Evolutionary conservation across 75 land plant species (phyloP), one percentile per base, ranked within the genome.

Genomic region (Pinus tabuliformis): DNA sequence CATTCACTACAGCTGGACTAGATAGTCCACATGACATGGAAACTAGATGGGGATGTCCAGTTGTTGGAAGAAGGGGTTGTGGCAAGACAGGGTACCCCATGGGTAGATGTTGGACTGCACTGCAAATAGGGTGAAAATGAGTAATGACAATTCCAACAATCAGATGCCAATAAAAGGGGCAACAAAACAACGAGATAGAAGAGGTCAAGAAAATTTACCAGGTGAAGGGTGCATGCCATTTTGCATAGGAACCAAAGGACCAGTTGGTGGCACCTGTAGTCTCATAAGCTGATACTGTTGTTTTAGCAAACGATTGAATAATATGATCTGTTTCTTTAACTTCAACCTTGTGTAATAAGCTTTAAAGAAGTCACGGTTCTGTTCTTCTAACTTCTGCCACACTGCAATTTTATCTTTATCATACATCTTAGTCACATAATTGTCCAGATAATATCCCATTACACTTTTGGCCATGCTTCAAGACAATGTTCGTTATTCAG

Each of bases 321-420:
- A 24, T 9, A 89, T 83, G 70, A 95, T 95, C 78, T 95, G 98
- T 62, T 86, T 93, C 83, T 95, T 95, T 74, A 95, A 79, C 66
- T 95, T 95, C 54, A 95, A 80, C 77, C 98, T 87, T 63, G 90
- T 91, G 78, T 93, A 95, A 79, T 95, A 95, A 26, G 98, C 98
- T 60, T 92, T 91, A 87, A 95, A 95, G 76, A 95, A 95, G 26
- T 95, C 98, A 57, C 89, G 84, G 86, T 95, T 95, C 83, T 95
- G 97, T 82, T 95, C 98, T 81, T 95, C 98, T 77, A 95, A 78
- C 77, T 95, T 95, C 88, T 91, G 91, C 98, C 93, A 95, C 36
- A 95, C 98, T 95, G 80, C 22, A 66, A 66, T 16, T 49, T 49
- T 18, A 66, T 15, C 17, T 9, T 17, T n/a, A 66, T 39, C n/a